Conservation (phyloP, 371 early-diverging fungal species). For the Mucor indicus region DNA sequence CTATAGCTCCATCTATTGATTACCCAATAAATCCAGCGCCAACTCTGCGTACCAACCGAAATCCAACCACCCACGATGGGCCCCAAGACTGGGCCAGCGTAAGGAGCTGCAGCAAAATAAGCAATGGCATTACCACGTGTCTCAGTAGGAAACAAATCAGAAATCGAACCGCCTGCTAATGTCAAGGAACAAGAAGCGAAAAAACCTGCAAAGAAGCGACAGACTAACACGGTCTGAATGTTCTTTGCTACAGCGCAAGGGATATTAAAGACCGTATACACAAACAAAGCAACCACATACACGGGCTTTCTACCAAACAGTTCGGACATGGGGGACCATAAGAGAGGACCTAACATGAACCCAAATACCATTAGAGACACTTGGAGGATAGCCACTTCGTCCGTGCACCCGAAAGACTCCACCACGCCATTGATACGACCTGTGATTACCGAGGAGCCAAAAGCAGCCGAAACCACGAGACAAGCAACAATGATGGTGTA, state of each 20-base stretch:
- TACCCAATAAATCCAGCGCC: constrained; percentile 51
- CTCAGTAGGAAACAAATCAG: constrained; percentile 36
- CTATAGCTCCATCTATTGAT: not conserved
- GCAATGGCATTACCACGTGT: constrained; percentile 43
- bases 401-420: constrained; percentile 25
- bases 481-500: constrained; percentile 31
- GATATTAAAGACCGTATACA: constrained; percentile 38
- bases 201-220: constrained; percentile 44
- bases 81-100: constrained; percentile 45
- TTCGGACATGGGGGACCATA: constrained; percentile 46
- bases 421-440: constrained; percentile 27
- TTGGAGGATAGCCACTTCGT: constrained; percentile 36
- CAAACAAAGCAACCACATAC: constrained; percentile 28
- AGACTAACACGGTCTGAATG: constrained; percentile 37
- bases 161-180: constrained; percentile 41
- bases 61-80: constrained; percentile 48
- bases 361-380: constrained; percentile 48
- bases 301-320: constrained; percentile 38
- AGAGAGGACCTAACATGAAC: constrained; percentile 43
- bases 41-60: constrained; percentile 32
- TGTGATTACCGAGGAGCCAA: constrained; percentile 40
- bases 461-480: constrained; percentile 39
- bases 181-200: constrained; percentile 38
- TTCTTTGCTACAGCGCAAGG: constrained; percentile 44
- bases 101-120: constrained; percentile 48